Evolutionary conservation across 257 asterid species (phyloP).

Genomic region (Avicennia marina): DNA sequence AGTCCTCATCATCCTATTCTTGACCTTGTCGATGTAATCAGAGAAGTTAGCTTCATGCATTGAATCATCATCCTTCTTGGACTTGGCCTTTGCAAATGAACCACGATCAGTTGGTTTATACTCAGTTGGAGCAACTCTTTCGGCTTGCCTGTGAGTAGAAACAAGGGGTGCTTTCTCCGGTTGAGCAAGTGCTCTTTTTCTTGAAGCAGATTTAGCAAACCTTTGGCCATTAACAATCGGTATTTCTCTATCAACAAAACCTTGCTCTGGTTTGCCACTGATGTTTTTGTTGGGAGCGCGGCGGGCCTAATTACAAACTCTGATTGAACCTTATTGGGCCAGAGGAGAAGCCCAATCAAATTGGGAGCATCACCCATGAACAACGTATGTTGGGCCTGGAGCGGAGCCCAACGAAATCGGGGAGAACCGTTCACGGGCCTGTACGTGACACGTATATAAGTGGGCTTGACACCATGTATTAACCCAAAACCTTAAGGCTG

Average conservation of each 20-base stretch:
- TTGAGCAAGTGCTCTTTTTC: not conserved
- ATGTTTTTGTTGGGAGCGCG: too few species aligned
- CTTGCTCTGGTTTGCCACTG: not conserved
- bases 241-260: constrained; percentile 16
- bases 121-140: not conserved
- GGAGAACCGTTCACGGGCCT: too few species aligned
- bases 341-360: too few species aligned
- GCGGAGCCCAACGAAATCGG: too few species aligned
- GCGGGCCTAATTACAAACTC: too few species aligned
- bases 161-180: not conserved
- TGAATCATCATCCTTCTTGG: constrained; percentile 16
- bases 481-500: too few species aligned
- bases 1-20: constrained; percentile 26
- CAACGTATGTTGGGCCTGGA: too few species aligned
- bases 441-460: too few species aligned
- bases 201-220: constrained; percentile 5
- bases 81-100: not conserved
- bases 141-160: not conserved
- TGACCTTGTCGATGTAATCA: constrained; percentile 29
- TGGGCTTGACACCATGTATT: too few species aligned
- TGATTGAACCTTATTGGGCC: too few species aligned
- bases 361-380: too few species aligned
- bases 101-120: not conserved
- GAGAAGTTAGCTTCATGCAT: constrained; percentile 28
- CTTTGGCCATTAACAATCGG: constrained; percentile 14